A percentile compares a stretch with the other conserved stretches of the same genome.
Conservation (phyloP, 1,284 basidiomycete species). For the Austroboletus novae-zelandiae region DNA sequence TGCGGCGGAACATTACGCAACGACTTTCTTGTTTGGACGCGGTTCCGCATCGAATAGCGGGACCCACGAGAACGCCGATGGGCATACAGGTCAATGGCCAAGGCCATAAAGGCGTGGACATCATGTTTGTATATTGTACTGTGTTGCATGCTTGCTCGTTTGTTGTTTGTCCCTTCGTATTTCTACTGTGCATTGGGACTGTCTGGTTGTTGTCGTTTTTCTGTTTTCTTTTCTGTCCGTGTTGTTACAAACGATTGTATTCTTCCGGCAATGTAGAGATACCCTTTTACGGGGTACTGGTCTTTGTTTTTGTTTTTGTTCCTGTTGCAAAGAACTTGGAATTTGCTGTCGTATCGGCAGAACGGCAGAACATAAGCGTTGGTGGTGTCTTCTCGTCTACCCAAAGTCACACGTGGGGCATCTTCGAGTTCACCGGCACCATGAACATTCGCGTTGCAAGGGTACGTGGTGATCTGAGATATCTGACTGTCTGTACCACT, state of each 20-base stretch:
- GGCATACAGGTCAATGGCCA: conserved; percentile 25
- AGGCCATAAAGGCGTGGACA: conserved; percentile 19
- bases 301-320: background rate
- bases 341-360: background rate
- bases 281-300: conserved; percentile 11
- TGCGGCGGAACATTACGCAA: conserved; percentile 66
- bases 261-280: conserved; percentile 18
- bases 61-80: conserved; percentile 22
- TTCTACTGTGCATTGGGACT: conserved; percentile 13
- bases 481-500: conserved; percentile 8
- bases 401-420: too few relatives aligned
- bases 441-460: conserved; percentile 61
- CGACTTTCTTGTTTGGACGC: conserved; percentile 59
- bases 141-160: conserved; percentile 2
- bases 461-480: conserved; percentile 36
- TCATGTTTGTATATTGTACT: conserved; percentile 12
- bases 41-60: conserved; percentile 24
- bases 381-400: too few relatives aligned
- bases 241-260: conserved; percentile 30
- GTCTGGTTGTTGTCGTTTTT: background rate
- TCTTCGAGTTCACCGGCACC: background rate
- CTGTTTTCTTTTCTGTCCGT: conserved; percentile 14
- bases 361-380: too few relatives aligned
- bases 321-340: too few relatives aligned
- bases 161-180: conserved; percentile 7